Percentiles rank a stretch among this genome's conserved stretches.
phyloP scores from a whole-genome alignment of 768 basidiomycete genomes.

The Lentinula edodes region DNA sequence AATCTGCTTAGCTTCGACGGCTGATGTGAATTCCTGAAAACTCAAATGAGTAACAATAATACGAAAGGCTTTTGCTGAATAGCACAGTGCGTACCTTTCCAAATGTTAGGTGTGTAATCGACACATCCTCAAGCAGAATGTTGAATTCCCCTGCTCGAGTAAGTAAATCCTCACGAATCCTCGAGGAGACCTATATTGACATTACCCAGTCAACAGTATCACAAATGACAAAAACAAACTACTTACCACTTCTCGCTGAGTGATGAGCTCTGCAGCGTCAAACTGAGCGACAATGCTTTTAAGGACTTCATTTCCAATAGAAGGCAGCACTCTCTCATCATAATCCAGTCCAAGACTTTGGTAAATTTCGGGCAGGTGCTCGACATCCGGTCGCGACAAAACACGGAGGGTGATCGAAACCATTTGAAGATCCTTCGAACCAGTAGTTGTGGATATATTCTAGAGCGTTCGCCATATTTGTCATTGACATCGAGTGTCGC shows the following conservation, averaged over 20 bases:
- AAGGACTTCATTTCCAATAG: conserved; percentile 96
- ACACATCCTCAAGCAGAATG: conserved; percentile 94
- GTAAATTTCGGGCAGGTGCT: conserved; percentile 89
- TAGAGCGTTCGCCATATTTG: conserved; percentile 20
- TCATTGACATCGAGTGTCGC: neutral
- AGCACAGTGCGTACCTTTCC: conserved; percentile 55
- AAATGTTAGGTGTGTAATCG: conserved; percentile 88
- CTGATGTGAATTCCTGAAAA: conserved; percentile 84
- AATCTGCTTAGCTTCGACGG: conserved; percentile 99
- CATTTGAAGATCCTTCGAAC: conserved; percentile 98
- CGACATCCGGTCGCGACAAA: conserved; percentile 86
- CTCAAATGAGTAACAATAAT: neutral
- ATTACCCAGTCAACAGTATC: neutral
- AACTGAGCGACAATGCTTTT: conserved; percentile 99
- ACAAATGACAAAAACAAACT: neutral
- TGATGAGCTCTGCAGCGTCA: conserved; percentile 94
- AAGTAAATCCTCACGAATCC: conserved; percentile 88
- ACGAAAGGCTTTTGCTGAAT: neutral
- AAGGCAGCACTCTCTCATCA: conserved; percentile 95
- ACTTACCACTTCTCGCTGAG: conserved; percentile 93
- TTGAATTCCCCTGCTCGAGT: conserved; percentile 95
- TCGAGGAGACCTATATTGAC: conserved; percentile 65
- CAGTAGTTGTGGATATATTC: conserved; percentile 99
- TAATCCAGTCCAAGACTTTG: conserved; percentile 93
- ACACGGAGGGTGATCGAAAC: conserved; percentile 95